Conservation (phyloP, 306 rosid species). For the Fagus sylvatica region DNA sequence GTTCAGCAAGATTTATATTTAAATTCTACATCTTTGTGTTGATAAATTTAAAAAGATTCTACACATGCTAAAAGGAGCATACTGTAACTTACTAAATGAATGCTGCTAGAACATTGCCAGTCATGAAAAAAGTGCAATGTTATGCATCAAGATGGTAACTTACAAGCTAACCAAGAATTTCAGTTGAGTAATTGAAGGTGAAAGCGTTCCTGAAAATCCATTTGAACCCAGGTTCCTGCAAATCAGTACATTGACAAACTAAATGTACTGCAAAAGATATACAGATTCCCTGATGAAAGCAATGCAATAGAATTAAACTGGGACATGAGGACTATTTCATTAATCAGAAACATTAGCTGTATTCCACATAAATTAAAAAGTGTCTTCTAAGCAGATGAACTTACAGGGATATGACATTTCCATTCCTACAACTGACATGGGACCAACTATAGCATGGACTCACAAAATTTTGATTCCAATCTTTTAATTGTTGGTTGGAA, state of each 20-base stretch:
- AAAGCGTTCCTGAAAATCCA: slow-evolving; percentile 80
- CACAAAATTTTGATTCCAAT: slow-evolving; percentile 68
- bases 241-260: slow-evolving; percentile 25
- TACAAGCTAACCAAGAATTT: slow-evolving; percentile 77
- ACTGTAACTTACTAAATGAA: slow-evolving; percentile 12
- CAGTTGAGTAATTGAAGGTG: slow-evolving; percentile 72
- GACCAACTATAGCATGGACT: slow-evolving; percentile 96
- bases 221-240: slow-evolving; percentile 75
- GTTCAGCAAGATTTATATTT: background rate
- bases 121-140: slow-evolving; percentile 6
- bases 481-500: slow-evolving; percentile 54
- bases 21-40: background rate
- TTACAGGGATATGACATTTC: slow-evolving; percentile 83
- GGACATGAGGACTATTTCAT: background rate
- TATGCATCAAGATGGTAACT: slow-evolving; percentile 31
- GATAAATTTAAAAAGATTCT: background rate
- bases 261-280: slow-evolving; percentile 20
- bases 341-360: background rate
- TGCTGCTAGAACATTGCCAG: slow-evolving; percentile 4
- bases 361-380: background rate
- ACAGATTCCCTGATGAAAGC: background rate
- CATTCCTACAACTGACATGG: slow-evolving; percentile 67
- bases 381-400: slow-evolving; percentile 32
- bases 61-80: background rate
- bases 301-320: background rate